Conservation (phyloP, 345 rosid genomes). For the Euphorbia peplus region DNA sequence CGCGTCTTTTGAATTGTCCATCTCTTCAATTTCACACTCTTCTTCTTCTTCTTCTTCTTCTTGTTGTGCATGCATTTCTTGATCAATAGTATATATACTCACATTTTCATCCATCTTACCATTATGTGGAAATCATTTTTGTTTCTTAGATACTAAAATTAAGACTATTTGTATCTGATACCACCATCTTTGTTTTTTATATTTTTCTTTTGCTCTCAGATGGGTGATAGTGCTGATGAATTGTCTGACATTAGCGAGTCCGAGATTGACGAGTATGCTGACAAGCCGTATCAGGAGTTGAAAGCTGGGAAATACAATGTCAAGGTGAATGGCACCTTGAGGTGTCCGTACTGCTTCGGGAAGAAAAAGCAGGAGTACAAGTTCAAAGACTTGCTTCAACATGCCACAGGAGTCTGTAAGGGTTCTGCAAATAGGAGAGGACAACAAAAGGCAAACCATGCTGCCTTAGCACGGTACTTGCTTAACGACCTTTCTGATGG, state of each 20-base stretch:
- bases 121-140: too few relatives aligned
- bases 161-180: neutral
- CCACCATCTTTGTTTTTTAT: neutral
- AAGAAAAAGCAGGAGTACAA: slow-evolving; percentile 87
- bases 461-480: slow-evolving; percentile 67
- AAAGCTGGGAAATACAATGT: slow-evolving; percentile 51
- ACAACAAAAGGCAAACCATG: slow-evolving; percentile 74
- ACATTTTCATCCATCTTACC: too few relatives aligned
- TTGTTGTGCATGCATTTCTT: too few relatives aligned
- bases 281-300: slow-evolving; percentile 57
- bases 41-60: too few relatives aligned
- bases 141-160: too few relatives aligned
- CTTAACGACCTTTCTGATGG: slow-evolving; percentile 55
- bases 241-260: slow-evolving; percentile 84
- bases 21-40: too few relatives aligned
- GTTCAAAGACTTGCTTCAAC: slow-evolving; percentile 72
- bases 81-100: too few relatives aligned
- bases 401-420: slow-evolving; percentile 80
- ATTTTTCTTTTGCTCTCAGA: slow-evolving; percentile 26
- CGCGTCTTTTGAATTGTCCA: too few relatives aligned
- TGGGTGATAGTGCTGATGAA: slow-evolving; percentile 61
- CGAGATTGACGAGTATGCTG: slow-evolving; percentile 54
- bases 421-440: slow-evolving; percentile 71
- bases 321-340: slow-evolving; percentile 51
- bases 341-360: slow-evolving; percentile 84